Evolutionary conservation across 352 stramenopile genomes (phyloP), one percentile per base, ranked within the genome.

Genomic region (Pythium plurisporium): DNA sequence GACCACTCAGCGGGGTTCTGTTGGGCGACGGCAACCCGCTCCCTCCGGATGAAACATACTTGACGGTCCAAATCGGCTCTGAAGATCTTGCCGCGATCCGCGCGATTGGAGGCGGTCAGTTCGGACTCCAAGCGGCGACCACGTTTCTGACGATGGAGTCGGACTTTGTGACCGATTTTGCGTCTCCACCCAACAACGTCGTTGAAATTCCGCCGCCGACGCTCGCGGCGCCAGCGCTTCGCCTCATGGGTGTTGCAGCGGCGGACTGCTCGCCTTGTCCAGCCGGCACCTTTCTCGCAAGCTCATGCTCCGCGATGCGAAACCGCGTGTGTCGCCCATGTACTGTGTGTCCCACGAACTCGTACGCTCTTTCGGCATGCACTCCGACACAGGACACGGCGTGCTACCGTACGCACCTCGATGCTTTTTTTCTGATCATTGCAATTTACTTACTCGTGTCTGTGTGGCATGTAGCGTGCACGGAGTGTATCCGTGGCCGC

Each of bases 231-330:
- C 58, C 64, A 0, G 30, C 48, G 3, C 40, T 22, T 2, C 23
- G 50, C n/a, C 52, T 86, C 25, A 60, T 83, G 3, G 72, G 73
- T 10, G 65, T 73, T 23, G 67, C 74, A 5, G 37, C 74, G 4
- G 50, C 68, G 22, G 70, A 91, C 44, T 93, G 83, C 31, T 82
- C 73, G 19, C 26, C 59, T 2, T 93, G 83, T 55, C 53, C 73
- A 10, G 33, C 55, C 0, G 62, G 57, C 10, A 68, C 69, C 10
- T 91, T 80, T 42, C 59, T 82, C 7, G 64, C 64, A 0, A 73
- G 62, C 19, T 86, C 78, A 6, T 93, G 79, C 56, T 89, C 79
- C 9, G 79, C 89, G 55, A 59, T 76, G 9, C 74, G 62, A 23
- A 73, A 76, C 48, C 79, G 83, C 22, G 67, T 80, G 0, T 93